These are phyloP conservation scores for Balansia obtecta DNA, from an alignment of 2,329 filamentous ascomycete species.

Conservation along the genomic window DNA sequence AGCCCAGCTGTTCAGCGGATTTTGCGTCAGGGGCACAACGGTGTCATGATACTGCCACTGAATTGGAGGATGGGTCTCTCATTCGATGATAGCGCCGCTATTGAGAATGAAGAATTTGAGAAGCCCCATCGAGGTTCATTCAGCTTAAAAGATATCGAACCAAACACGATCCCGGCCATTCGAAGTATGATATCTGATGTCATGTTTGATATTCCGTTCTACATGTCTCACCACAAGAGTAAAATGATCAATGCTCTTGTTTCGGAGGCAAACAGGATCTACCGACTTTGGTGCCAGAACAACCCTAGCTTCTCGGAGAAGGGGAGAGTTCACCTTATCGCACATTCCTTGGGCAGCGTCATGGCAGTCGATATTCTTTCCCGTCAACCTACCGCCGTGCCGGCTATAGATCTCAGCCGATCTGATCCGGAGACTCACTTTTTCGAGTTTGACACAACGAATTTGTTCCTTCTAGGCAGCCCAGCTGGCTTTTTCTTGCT, in stretches of 20 bases:
- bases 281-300: slow-evolving; percentile 85
- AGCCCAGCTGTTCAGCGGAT: slow-evolving; percentile 62
- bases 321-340: slow-evolving; percentile 83
- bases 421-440: slow-evolving; percentile 37
- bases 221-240: slow-evolving; percentile 88
- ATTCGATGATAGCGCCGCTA: slow-evolving; percentile 66
- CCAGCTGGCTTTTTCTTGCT: slow-evolving; percentile 88
- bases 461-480: slow-evolving; percentile 80
- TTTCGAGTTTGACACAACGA: slow-evolving; percentile 87
- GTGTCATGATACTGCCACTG: slow-evolving; percentile 85
- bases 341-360: slow-evolving; percentile 84
- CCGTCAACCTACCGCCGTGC: slow-evolving; percentile 65
- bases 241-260: slow-evolving; percentile 90
- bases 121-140: slow-evolving; percentile 47
- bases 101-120: slow-evolving; percentile 38
- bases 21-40: slow-evolving; percentile 65
- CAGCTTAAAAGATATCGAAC: slow-evolving; percentile 77
- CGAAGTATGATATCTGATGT: slow-evolving; percentile 90
- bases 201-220: slow-evolving; percentile 97
- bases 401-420: slow-evolving; percentile 32
- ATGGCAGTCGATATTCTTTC: slow-evolving; percentile 91
- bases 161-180: slow-evolving; percentile 80
- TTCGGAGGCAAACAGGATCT: slow-evolving; percentile 88
- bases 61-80: slow-evolving; percentile 89
- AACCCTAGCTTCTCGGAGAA: slow-evolving; percentile 73